These are phyloP conservation scores for Alternaria viburni DNA, from an alignment of 2,329 filamentous ascomycete genomes.

Conservation along the genomic window DNA sequence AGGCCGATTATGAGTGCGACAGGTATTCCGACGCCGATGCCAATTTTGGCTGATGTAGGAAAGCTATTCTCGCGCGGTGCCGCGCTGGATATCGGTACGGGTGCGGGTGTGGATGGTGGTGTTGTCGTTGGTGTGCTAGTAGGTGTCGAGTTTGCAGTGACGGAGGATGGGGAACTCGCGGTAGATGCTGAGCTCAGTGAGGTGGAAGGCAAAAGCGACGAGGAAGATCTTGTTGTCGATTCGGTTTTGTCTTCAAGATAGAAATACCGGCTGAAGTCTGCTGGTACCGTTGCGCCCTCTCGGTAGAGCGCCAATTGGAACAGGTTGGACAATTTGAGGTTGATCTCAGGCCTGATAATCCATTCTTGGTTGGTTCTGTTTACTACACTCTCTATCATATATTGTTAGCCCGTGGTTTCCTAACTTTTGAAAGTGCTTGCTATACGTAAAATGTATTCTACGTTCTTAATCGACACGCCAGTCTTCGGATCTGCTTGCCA, in stretches of 20 bases:
- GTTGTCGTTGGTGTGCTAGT: background rate
- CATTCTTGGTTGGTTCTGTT: background rate
- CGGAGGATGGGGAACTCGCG: background rate
- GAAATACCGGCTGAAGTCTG: background rate
- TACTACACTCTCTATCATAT: background rate
- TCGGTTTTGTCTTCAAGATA: background rate
- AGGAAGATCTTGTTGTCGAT: background rate
- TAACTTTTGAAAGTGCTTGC: background rate
- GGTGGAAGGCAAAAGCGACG: background rate
- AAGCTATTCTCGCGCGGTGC: background rate
- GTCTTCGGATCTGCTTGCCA: background rate
- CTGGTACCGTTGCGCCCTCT: background rate
- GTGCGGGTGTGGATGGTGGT: background rate
- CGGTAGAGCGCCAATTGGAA: background rate
- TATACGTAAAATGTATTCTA: background rate
- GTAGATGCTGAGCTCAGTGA: background rate
- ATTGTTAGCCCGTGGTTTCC: background rate
- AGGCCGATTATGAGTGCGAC: background rate
- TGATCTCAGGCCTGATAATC: background rate
- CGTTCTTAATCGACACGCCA: background rate
- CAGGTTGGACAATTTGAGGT: background rate
- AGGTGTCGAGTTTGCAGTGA: background rate
- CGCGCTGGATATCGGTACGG: background rate
- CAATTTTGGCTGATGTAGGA: constrained; percentile 1
- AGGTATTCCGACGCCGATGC: background rate